phyloP scores from a whole-genome alignment of 345 rosid species.

The Geranium rotundifolium region DNA sequence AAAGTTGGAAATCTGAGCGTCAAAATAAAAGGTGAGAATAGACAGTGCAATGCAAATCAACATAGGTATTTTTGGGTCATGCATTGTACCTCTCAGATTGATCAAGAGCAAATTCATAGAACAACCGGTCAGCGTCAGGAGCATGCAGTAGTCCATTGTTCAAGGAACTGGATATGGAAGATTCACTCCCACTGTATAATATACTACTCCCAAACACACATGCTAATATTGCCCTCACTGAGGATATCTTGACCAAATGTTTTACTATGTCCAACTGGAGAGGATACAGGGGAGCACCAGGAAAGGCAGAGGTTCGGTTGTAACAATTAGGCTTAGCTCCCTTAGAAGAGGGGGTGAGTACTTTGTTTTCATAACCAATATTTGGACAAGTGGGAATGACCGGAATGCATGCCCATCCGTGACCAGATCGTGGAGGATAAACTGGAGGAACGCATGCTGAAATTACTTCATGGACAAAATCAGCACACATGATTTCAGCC shows the following conservation, averaged over 20 bases:
- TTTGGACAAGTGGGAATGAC: conserved; percentile 41
- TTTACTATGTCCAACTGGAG: conserved; percentile 82
- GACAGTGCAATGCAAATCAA: conserved; percentile 9
- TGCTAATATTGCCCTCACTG: conserved; percentile 87
- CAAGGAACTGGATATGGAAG: conserved; percentile 59
- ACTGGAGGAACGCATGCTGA: conserved; percentile 97
- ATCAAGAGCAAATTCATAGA: conserved; percentile 96
- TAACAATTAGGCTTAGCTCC: conserved; percentile 69
- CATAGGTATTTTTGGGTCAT: conserved; percentile 3
- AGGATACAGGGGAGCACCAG: conserved; percentile 77
- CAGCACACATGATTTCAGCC: conserved; percentile 91
- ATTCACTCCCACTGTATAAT: conserved; percentile 56
- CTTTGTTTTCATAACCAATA: conserved; percentile 52
- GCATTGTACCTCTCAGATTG: conserved; percentile 84
- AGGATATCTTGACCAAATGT: conserved; percentile 88
- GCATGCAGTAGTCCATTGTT: conserved; percentile 46
- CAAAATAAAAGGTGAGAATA: conserved; percentile 12
- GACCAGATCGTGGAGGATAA: conserved; percentile 90
- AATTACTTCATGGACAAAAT: conserved; percentile 95
- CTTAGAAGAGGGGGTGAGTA: conserved; percentile 52
- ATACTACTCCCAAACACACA: conserved; percentile 95
- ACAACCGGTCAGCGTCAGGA: conserved; percentile 63
- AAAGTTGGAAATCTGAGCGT: conserved; percentile 73
- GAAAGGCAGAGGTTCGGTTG: conserved; percentile 54
- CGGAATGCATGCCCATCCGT: conserved; percentile 98